phyloP scores from a whole-genome alignment of 2,329 filamentous ascomycete genomes.

The Calonectria leucothoes region DNA sequence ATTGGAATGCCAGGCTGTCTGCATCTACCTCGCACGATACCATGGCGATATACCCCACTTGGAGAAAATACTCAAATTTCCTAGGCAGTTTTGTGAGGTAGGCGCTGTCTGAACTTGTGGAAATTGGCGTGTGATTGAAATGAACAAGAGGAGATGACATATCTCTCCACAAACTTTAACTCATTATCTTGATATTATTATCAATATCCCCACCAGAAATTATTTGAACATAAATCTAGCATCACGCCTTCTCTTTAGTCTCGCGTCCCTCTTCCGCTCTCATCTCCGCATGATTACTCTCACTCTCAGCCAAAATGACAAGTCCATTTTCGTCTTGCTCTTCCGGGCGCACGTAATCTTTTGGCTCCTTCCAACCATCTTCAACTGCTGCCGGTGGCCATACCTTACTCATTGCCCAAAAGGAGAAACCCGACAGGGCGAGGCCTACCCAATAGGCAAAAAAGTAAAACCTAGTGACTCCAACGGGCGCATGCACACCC shows the following conservation, averaged over 20 bases:
- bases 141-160: not conserved
- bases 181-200: no score
- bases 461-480: conserved; percentile 3
- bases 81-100: not conserved
- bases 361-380: conserved; percentile 2
- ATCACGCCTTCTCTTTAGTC: not conserved
- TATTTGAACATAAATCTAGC: not conserved
- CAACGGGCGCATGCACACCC: conserved; percentile 4
- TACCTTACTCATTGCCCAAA: conserved; percentile 3
- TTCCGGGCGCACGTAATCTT: conserved; percentile 7
- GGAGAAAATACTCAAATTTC: not conserved
- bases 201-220: no score
- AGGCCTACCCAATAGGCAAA: conserved; percentile 13
- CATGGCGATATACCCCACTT: not conserved
- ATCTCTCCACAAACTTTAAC: not conserved
- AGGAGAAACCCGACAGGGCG: not conserved
- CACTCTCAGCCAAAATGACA: not conserved
- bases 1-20: not conserved
- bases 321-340: not conserved
- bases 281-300: not conserved
- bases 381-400: conserved; percentile 7
- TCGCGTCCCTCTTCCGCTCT: not conserved
- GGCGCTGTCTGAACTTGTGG: not conserved
- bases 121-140: not conserved
- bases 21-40: not conserved